Conservation (phyloP, 495 filamentous ascomycete species). For the Pyrenula massariospora region DNA sequence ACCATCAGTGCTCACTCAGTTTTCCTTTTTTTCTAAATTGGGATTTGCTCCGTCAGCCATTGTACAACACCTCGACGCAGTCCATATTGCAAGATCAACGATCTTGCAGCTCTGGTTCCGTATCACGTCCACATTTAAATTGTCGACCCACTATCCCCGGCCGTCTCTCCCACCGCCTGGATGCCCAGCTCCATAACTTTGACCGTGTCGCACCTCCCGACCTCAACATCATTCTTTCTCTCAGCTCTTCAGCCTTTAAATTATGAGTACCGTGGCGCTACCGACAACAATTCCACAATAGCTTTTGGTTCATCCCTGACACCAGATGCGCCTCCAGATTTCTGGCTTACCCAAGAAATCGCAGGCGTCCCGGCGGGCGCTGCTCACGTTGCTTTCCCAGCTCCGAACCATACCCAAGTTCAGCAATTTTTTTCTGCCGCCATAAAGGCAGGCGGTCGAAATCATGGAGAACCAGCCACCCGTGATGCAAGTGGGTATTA, state of each 20-base stretch:
- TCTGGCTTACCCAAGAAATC: conserved; percentile 46
- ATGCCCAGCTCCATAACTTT: conserved; percentile 51
- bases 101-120: neutral
- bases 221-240: conserved; percentile 71
- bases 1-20: too few species aligned
- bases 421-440: conserved; percentile 48
- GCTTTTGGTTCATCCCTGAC: conserved; percentile 37
- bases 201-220: conserved; percentile 64
- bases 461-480: conserved; percentile 41
- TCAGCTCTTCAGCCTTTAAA: conserved; percentile 63
- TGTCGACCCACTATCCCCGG: neutral
- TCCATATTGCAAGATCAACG: neutral
- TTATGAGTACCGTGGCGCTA: conserved; percentile 51
- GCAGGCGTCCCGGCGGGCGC: conserved; percentile 35
- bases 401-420: conserved; percentile 39
- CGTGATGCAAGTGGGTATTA: conserved; percentile 42
- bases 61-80: neutral
- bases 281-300: conserved; percentile 33
- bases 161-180: neutral
- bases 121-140: neutral
- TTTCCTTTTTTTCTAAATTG: too few species aligned
- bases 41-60: neutral
- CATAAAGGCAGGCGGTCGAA: conserved; percentile 43
- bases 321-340: conserved; percentile 39
- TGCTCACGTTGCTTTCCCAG: conserved; percentile 47